These are phyloP conservation scores for Lithocarpus polystachyus DNA, from an alignment of 306 rosid species.

Conservation along the genomic window DNA sequence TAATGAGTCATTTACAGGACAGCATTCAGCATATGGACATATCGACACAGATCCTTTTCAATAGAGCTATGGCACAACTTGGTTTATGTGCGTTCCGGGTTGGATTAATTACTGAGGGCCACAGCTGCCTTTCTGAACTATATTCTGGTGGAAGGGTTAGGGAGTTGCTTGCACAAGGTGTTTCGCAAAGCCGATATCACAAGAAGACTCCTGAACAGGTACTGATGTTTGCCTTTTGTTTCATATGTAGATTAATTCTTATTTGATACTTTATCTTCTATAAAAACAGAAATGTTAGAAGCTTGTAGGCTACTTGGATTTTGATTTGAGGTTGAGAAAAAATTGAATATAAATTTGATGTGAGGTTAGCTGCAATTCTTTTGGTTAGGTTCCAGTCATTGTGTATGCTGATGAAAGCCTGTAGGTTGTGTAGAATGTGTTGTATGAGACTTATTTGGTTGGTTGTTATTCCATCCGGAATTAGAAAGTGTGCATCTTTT, in stretches of 20 bases:
- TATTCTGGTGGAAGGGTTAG: conserved; percentile 97
- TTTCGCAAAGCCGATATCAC: conserved; percentile 86
- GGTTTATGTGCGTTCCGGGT: conserved; percentile 87
- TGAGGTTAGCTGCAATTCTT: not conserved
- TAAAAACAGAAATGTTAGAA: not conserved
- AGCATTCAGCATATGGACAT: conserved; percentile 85
- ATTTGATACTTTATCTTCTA: no score
- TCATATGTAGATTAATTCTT: not conserved
- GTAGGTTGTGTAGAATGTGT: not conserved
- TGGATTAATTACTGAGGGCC: conserved; percentile 78
- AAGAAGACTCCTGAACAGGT: conserved; percentile 99
- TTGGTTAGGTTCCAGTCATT: not conserved
- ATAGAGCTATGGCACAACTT: conserved; percentile 92
- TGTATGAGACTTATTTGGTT: not conserved
- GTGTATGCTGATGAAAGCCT: not conserved
- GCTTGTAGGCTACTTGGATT: not conserved
- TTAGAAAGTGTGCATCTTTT: not conserved
- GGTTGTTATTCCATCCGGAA: not conserved
- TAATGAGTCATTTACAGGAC: conserved; percentile 98
- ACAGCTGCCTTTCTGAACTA: conserved; percentile 85
- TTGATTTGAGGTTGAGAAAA: not conserved
- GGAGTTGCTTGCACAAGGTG: conserved; percentile 97
- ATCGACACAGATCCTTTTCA: conserved; percentile 90
- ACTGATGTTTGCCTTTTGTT: not conserved
- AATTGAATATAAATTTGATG: not conserved